Evolutionary conservation across 345 rosid species (phyloP).

Genomic region (Eucalyptus erythrocorys): DNA sequence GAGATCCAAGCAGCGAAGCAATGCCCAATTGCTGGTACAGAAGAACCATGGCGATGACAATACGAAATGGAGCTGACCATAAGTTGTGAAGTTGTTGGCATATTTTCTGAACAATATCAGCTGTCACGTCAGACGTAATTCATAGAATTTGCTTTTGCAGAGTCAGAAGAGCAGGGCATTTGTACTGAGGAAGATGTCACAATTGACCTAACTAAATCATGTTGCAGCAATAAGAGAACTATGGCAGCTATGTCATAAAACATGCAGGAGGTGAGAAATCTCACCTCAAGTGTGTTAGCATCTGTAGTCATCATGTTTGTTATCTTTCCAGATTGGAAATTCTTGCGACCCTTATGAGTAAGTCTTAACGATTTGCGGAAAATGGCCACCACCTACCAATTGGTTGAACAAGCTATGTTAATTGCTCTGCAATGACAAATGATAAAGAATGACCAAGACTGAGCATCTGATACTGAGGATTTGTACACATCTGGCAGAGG

Average conservation of each 20-base stretch:
- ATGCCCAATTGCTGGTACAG: slow-evolving; percentile 83
- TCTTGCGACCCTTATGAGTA: slow-evolving; percentile 72
- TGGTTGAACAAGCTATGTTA: neutral
- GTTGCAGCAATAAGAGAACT: neutral
- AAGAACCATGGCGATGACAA: slow-evolving; percentile 63
- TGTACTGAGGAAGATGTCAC: neutral
- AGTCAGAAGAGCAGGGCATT: neutral
- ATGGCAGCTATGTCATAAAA: neutral
- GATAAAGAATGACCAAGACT: neutral
- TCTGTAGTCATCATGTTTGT: slow-evolving; percentile 96
- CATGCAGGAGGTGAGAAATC: neutral
- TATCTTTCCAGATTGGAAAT: slow-evolving; percentile 81
- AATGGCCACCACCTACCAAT: slow-evolving; percentile 74
- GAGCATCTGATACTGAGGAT: neutral
- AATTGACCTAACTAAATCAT: neutral
- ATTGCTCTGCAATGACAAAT: neutral
- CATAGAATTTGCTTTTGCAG: neutral
- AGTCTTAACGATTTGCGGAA: slow-evolving; percentile 79
- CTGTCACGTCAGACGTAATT: neutral
- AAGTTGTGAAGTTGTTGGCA: slow-evolving; percentile 75
- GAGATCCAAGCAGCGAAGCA: slow-evolving; percentile 81
- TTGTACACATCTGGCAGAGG: neutral
- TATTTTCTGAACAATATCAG: slow-evolving; percentile 48
- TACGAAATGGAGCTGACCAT: slow-evolving; percentile 98
- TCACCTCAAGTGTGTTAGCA: slow-evolving; percentile 83